phyloP scores from a whole-genome alignment of 805 yeast genomes.

The Priceomyces medius region DNA sequence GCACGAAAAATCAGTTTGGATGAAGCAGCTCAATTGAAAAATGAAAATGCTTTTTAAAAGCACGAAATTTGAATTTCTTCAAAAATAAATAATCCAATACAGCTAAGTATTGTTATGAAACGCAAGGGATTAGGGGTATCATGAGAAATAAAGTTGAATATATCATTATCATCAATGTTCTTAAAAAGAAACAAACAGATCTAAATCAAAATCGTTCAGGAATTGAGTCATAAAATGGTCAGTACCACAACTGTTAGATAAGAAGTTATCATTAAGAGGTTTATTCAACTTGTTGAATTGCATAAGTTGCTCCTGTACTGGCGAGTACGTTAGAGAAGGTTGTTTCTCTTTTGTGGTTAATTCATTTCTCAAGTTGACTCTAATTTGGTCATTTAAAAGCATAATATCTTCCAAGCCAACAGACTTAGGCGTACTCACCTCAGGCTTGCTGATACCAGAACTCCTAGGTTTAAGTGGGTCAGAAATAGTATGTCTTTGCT shows the following conservation, averaged over 20 bases:
- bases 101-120: background rate
- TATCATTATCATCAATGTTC: background rate
- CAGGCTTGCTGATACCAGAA: constrained; percentile 3
- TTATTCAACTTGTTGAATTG: constrained; percentile 15
- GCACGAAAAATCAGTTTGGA: constrained; percentile 3
- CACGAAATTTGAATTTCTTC: background rate
- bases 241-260: constrained; percentile 16
- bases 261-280: constrained; percentile 15
- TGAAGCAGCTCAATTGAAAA: background rate
- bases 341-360: constrained; percentile 1
- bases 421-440: constrained; percentile 4
- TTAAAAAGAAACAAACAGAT: constrained; percentile 19
- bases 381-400: constrained; percentile 25
- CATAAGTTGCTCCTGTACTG: constrained; percentile 23
- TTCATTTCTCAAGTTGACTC: constrained; percentile 9
- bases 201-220: constrained; percentile 30
- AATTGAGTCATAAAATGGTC: constrained; percentile 23
- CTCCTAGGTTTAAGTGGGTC: constrained; percentile 14
- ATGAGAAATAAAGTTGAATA: background rate
- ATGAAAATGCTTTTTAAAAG: background rate
- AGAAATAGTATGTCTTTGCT: constrained; percentile 24
- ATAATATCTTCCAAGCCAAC: constrained; percentile 29
- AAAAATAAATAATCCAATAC: constrained; percentile 1
- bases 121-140: constrained; percentile 1
- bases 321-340: constrained; percentile 10